Conservation (phyloP, 2,329 filamentous ascomycete genomes). For the Diaporthe sp. region DNA sequence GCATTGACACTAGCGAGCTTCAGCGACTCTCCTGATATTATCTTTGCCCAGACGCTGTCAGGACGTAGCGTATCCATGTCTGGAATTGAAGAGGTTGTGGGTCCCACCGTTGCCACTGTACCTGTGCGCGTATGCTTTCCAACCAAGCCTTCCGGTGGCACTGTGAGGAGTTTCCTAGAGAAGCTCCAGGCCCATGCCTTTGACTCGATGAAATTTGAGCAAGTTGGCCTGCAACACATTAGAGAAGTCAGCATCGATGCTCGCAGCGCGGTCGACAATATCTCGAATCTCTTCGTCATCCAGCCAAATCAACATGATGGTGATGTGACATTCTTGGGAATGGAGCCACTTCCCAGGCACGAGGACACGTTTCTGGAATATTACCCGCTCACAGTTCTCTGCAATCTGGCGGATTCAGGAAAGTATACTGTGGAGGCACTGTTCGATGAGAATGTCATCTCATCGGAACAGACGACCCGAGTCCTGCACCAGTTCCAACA, state of each 20-base stretch:
- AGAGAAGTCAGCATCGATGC: slow-evolving; percentile 66
- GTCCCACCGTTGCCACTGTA: slow-evolving; percentile 68
- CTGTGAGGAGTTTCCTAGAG: slow-evolving; percentile 59
- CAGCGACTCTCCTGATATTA: not conserved
- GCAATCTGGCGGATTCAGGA: not conserved
- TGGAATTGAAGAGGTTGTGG: slow-evolving; percentile 9
- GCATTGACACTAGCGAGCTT: not conserved
- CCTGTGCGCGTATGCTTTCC: slow-evolving; percentile 67
- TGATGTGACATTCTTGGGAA: not conserved
- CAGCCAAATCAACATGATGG: not conserved
- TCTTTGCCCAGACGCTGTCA: slow-evolving; percentile 17
- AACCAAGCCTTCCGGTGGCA: slow-evolving; percentile 47
- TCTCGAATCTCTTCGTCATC: not conserved
- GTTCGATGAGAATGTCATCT: not conserved
- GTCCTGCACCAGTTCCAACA: not conserved
- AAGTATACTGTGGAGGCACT: not conserved
- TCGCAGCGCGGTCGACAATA: not conserved
- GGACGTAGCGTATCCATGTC: slow-evolving; percentile 23
- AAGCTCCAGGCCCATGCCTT: slow-evolving; percentile 69
- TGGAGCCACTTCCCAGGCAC: not conserved
- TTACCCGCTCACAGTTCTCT: not conserved
- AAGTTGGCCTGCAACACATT: slow-evolving; percentile 73
- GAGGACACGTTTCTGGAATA: not conserved
- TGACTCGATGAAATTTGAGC: slow-evolving; percentile 73
- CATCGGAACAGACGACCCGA: not conserved